Percentiles rank a stretch among this genome's conserved stretches.
Conservation (phyloP, 2,329 filamentous ascomycete species). For the Onygenales sp. region DNA sequence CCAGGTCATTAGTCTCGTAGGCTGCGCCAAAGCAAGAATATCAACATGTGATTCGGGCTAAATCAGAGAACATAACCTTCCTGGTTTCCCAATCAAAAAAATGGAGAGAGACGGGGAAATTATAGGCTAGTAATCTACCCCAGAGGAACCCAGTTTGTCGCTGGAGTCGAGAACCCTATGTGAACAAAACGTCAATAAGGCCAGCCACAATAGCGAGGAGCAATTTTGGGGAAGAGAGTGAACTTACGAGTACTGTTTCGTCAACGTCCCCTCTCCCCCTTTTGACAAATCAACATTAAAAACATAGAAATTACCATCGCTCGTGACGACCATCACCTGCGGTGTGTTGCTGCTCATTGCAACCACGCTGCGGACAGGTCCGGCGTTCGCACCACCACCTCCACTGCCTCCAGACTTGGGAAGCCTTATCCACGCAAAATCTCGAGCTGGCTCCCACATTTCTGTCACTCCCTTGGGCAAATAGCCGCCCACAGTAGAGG, state of each 20-base stretch:
- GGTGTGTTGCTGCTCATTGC: constrained; percentile 92
- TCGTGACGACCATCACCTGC: constrained; percentile 96
- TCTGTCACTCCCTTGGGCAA: constrained; percentile 88
- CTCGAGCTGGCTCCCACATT: constrained; percentile 91
- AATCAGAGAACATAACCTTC: too few relatives aligned
- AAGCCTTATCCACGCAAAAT: constrained; percentile 95
- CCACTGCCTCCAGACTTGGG: constrained; percentile 49
- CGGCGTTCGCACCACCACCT: constrained; percentile 23
- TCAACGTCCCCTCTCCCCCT: constrained; percentile 82
- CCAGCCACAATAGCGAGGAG: not conserved
- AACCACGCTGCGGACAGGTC: constrained; percentile 77
- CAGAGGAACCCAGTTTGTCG: constrained; percentile 30
- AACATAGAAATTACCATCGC: constrained; percentile 87
- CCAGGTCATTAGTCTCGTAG: too few relatives aligned
- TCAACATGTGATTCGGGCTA: too few relatives aligned
- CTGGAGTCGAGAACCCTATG: constrained; percentile 35
- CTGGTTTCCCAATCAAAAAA: not conserved
- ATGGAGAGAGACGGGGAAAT: not conserved
- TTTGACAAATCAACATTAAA: constrained; percentile 93
- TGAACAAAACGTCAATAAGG: not conserved
- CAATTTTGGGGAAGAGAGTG: not conserved
- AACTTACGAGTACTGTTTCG: constrained; percentile 90
- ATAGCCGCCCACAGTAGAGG: constrained; percentile 82
- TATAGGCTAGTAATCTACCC: constrained; percentile 24
- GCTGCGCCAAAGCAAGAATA: too few relatives aligned